Percentiles rank a stretch among this genome's conserved stretches.
phyloP scores from a whole-genome alignment of 164 flowering plant genomes.

The Santalum album region DNA sequence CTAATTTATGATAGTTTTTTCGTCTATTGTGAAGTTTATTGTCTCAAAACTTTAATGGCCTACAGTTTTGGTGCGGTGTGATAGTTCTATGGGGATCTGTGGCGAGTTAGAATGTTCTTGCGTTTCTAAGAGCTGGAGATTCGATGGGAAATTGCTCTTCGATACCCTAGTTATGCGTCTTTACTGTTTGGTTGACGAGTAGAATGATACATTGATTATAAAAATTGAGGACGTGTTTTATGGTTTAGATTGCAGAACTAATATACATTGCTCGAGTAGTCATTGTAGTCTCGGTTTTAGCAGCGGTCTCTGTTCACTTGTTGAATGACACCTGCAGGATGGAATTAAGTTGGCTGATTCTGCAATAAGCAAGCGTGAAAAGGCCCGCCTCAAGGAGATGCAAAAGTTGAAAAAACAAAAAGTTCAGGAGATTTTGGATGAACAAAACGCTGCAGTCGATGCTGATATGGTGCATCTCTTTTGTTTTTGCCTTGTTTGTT shows the following conservation, averaged over 20 bases:
- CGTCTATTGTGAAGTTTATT: not conserved
- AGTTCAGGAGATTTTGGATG: conserved; percentile 75
- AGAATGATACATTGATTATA: too few species aligned
- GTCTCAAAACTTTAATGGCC: not conserved
- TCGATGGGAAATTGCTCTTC: too few species aligned
- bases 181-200: not conserved
- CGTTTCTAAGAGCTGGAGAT: too few species aligned
- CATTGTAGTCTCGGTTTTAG: too few species aligned
- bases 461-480: conserved; percentile 72
- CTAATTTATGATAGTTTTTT: not conserved
- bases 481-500: not conserved
- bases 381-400: conserved; percentile 69
- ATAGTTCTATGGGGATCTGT: not conserved
- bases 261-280: not conserved
- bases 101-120: too few species aligned
- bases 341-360: conserved; percentile 18
- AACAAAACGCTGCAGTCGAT: conserved; percentile 84
- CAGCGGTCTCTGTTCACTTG: not conserved
- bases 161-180: not conserved
- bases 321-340: conserved; percentile 24
- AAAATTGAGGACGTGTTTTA: not conserved
- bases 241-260: not conserved
- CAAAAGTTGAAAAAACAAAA: conserved; percentile 78
- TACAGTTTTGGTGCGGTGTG: too few species aligned
- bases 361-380: conserved; percentile 74